Evolutionary conservation across 164 flowering plant genomes (phyloP).

Genomic region (Euptelea pleiosperma): DNA sequence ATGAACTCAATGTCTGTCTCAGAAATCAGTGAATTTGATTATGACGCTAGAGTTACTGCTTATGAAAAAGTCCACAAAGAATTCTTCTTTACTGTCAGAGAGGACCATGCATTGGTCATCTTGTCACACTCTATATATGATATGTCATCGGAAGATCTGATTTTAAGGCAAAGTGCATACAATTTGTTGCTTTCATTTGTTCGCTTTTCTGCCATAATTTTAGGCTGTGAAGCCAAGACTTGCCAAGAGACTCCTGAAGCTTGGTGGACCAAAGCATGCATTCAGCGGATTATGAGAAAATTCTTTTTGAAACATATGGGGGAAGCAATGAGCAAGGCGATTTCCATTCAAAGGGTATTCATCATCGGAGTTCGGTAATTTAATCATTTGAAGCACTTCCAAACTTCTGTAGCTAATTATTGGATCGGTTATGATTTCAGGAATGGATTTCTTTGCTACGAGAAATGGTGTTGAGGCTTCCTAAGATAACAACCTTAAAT

Average conservation of each 20-base stretch:
- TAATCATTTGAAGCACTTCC: background rate
- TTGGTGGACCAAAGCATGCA: slow-evolving; percentile 47
- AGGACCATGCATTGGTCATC: slow-evolving; percentile 56
- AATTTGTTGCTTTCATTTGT: slow-evolving; percentile 60
- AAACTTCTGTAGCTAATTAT: background rate
- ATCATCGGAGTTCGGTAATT: slow-evolving; percentile 2
- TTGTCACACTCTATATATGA: slow-evolving; percentile 77
- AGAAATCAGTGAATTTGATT: slow-evolving; percentile 74
- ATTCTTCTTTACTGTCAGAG: slow-evolving; percentile 39
- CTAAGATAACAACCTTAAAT: slow-evolving; percentile 40
- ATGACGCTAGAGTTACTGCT: slow-evolving; percentile 57
- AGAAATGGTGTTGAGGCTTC: slow-evolving; percentile 73
- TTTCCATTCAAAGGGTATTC: slow-evolving; percentile 59
- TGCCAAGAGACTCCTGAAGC: slow-evolving; percentile 21
- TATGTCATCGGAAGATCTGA: slow-evolving; percentile 69
- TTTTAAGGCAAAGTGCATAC: slow-evolving; percentile 72
- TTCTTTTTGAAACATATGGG: slow-evolving; percentile 74
- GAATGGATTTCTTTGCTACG: slow-evolving; percentile 81
- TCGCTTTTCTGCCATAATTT: slow-evolving; percentile 46
- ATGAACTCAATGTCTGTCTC: slow-evolving; percentile 63
- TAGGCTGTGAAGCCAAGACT: slow-evolving; percentile 25
- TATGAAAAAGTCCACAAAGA: slow-evolving; percentile 52
- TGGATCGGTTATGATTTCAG: slow-evolving; percentile 29
- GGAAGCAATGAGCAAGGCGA: slow-evolving; percentile 54
- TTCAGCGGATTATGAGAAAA: slow-evolving; percentile 47